Conservation (phyloP, 1,284 basidiomycete genomes). For the Clitocybe nebularis region DNA sequence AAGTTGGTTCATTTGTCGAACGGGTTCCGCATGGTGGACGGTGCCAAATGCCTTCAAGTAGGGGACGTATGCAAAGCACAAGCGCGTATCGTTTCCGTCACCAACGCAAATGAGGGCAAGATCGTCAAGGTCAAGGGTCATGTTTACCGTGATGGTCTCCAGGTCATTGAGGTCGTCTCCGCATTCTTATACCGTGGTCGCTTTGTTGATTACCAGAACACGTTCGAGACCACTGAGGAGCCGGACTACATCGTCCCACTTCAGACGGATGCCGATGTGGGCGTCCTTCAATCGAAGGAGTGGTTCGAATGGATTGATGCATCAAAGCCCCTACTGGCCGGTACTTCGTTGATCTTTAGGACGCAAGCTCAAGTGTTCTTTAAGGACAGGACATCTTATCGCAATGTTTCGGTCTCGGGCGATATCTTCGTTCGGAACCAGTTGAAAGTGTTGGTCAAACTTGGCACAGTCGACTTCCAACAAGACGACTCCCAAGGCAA, state of each 20-base stretch:
- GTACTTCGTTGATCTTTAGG: constrained; percentile 87
- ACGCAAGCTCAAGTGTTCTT: constrained; percentile 83
- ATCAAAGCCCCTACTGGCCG: constrained; percentile 71
- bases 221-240: constrained; percentile 91
- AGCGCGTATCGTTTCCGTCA: constrained; percentile 86
- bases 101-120: constrained; percentile 92
- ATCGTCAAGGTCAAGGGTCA: constrained; percentile 89
- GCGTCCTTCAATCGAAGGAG: constrained; percentile 92
- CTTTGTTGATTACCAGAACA: constrained; percentile 92
- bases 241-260: constrained; percentile 83
- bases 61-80: constrained; percentile 91
- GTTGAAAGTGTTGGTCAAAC: constrained; percentile 83
- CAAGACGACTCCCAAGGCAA: constrained; percentile 89
- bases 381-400: constrained; percentile 88
- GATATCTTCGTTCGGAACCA: constrained; percentile 84
- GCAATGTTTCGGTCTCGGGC: constrained; percentile 80
- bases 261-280: constrained; percentile 76
- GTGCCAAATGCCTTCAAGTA: constrained; percentile 71
- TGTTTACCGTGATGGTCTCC: constrained; percentile 72
- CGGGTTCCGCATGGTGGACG: constrained; percentile 87
- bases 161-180: constrained; percentile 91
- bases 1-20: constrained; percentile 97
- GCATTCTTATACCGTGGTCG: constrained; percentile 96
- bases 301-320: constrained; percentile 98
- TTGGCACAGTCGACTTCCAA: constrained; percentile 84